A percentile compares a stretch with the other conserved stretches of the same genome.
These are phyloP conservation scores for Plasmodium vinckei DNA, from an alignment of 169 alveolate species.

Conservation along the genomic window DNA sequence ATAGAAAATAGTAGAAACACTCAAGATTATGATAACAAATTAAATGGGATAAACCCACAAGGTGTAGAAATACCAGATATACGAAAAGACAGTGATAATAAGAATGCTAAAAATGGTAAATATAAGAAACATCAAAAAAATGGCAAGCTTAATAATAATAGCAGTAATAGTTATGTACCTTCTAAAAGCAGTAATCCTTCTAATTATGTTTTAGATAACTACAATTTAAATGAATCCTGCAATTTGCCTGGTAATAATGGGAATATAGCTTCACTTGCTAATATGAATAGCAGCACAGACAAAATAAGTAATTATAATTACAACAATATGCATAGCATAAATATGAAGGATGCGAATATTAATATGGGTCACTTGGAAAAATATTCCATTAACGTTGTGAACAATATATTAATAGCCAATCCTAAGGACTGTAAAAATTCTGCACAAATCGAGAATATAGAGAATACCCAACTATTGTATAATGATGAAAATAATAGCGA, in stretches of 20 bases:
- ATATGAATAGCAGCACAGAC: slow-evolving; percentile 4
- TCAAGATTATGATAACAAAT: background rate
- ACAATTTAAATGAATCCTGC: slow-evolving; percentile 9
- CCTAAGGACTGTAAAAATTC: slow-evolving; percentile 5
- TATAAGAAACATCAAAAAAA: no score
- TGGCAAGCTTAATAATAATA: background rate
- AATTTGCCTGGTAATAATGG: slow-evolving; percentile 4
- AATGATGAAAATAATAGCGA: background rate
- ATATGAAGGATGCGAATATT: slow-evolving; percentile 17
- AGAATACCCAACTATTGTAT: no score
- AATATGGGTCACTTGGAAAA: slow-evolving; percentile 18
- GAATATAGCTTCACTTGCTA: background rate
- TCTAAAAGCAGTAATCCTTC: no score
- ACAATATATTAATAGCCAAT: slow-evolving; percentile 12
- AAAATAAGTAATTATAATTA: background rate
- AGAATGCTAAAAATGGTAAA: no score
- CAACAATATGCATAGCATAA: slow-evolving; percentile 20
- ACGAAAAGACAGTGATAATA: no score
- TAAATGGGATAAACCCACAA: background rate
- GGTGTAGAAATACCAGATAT: no score
- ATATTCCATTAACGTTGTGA: slow-evolving; percentile 23
- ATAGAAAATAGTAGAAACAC: background rate
- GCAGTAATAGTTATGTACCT: background rate
- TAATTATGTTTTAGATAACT: background rate
- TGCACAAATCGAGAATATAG: background rate